Evolutionary conservation across 1,284 basidiomycete species (phyloP).

Genomic region (Retiboletus flavoniger): DNA sequence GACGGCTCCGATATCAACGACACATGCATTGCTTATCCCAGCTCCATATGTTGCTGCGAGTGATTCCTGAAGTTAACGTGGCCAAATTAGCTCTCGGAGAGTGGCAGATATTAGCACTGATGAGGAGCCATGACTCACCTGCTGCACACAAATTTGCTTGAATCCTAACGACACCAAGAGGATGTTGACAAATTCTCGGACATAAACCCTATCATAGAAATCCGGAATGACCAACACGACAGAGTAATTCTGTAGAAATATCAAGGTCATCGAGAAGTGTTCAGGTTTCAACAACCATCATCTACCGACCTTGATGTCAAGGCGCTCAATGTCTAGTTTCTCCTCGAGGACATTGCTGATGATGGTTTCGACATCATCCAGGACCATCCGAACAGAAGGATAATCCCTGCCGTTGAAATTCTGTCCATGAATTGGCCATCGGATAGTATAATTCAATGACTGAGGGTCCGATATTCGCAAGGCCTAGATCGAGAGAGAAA

Average conservation of each 20-base stretch:
- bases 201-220: conserved; percentile 82
- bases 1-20: conserved; percentile 91
- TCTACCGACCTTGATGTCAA: conserved; percentile 58
- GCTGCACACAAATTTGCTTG: conserved; percentile 86
- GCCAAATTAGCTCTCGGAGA: background rate
- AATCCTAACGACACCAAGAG: conserved; percentile 85
- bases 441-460: conserved; percentile 62
- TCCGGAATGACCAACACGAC: conserved; percentile 92
- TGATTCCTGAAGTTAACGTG: conserved; percentile 64
- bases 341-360: conserved; percentile 61
- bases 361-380: conserved; percentile 79
- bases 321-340: conserved; percentile 56
- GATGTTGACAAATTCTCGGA: conserved; percentile 77
- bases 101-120: background rate
- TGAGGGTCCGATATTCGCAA: conserved; percentile 70
- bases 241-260: conserved; percentile 62
- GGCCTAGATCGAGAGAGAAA: conserved; percentile 47
- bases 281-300: background rate
- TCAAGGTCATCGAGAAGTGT: conserved; percentile 1
- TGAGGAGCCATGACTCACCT: conserved; percentile 48
- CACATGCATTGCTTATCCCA: conserved; percentile 91
- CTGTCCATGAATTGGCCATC: conserved; percentile 76
- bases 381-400: conserved; percentile 60
- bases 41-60: conserved; percentile 94
- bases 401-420: conserved; percentile 84